Percentiles rank a stretch among this genome's conserved stretches.
phyloP scores from a whole-genome alignment of 495 filamentous ascomycete species.

The Parmelia sp. region DNA sequence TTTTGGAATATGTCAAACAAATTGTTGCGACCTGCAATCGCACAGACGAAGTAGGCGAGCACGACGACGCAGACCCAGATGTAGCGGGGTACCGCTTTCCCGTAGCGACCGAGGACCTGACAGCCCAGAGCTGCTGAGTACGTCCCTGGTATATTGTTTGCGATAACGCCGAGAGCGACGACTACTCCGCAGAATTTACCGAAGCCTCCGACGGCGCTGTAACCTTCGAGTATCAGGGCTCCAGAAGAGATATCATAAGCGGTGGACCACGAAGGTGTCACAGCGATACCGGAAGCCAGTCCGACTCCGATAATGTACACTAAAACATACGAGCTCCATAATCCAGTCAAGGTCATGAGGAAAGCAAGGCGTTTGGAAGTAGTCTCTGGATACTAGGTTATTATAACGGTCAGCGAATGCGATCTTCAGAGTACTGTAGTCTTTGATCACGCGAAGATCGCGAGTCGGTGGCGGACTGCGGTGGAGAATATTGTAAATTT shows the following conservation, averaged over 20 bases:
- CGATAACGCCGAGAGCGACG: constrained; percentile 60
- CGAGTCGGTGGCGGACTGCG: background rate
- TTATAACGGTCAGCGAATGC: background rate
- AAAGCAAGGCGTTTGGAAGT: constrained; percentile 42
- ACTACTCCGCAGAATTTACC: constrained; percentile 66
- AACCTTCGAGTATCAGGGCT: constrained; percentile 60
- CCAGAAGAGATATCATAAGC: constrained; percentile 56
- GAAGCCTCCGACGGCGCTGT: constrained; percentile 54
- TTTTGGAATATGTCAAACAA: constrained; percentile 53
- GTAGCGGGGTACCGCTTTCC: constrained; percentile 42
- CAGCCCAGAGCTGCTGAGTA: constrained; percentile 60
- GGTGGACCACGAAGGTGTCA: constrained; percentile 44
- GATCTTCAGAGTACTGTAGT: background rate
- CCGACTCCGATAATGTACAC: constrained; percentile 67
- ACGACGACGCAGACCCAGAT: constrained; percentile 46
- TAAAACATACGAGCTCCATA: constrained; percentile 46
- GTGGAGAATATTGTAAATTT: background rate
- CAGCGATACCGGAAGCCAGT: constrained; percentile 53
- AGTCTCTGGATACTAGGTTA: constrained; percentile 39
- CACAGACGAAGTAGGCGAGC: constrained; percentile 50
- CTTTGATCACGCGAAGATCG: background rate
- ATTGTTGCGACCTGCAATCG: constrained; percentile 45
- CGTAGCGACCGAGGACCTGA: constrained; percentile 46
- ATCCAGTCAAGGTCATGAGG: constrained; percentile 44
- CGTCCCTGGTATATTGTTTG: constrained; percentile 62